Conservation (phyloP, 768 basidiomycete species). For the Boletus reticuloceps region DNA sequence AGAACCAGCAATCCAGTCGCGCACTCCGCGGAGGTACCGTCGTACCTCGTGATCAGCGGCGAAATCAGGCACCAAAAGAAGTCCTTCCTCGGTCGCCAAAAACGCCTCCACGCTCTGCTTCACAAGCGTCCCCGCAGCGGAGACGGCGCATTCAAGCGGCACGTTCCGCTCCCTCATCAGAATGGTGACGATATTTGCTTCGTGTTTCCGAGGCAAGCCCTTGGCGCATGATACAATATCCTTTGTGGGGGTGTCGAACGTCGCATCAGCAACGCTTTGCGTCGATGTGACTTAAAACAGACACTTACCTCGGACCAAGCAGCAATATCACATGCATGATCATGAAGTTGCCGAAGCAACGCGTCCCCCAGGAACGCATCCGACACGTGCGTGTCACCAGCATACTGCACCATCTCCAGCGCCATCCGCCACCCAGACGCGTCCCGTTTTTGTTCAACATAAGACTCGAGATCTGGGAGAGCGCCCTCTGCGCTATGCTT, state of each 20-base stretch:
- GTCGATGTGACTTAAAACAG: no score
- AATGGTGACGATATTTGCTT: slow-evolving; percentile 49
- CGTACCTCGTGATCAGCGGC: slow-evolving; percentile 25
- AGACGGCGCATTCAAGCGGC: slow-evolving; percentile 47
- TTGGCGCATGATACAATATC: slow-evolving; percentile 57
- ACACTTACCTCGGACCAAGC: slow-evolving; percentile 50
- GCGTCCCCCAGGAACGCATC: slow-evolving; percentile 27
- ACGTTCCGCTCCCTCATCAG: slow-evolving; percentile 44
- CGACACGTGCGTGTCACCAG: slow-evolving; percentile 43
- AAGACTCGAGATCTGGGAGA: slow-evolving; percentile 44
- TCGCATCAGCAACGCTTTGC: not conserved
- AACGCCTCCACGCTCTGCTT: slow-evolving; percentile 30
- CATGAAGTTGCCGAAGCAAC: slow-evolving; percentile 34
- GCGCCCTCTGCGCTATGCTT: slow-evolving; percentile 19
- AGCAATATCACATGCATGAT: slow-evolving; percentile 48
- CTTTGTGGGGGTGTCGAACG: slow-evolving; percentile 30
- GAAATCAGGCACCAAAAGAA: slow-evolving; percentile 15
- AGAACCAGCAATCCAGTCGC: slow-evolving; percentile 55
- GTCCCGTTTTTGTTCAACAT: slow-evolving; percentile 45
- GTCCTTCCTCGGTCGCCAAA: slow-evolving; percentile 19
- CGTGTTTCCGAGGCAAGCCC: slow-evolving; percentile 36
- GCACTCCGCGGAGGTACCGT: slow-evolving; percentile 48
- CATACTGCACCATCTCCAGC: slow-evolving; percentile 51
- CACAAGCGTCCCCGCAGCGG: slow-evolving; percentile 21
- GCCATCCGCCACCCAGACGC: slow-evolving; percentile 48